Evolutionary conservation across 225 moss, liverwort and hornwort species (phyloP).

Genomic region (Sphagnum contortum): DNA sequence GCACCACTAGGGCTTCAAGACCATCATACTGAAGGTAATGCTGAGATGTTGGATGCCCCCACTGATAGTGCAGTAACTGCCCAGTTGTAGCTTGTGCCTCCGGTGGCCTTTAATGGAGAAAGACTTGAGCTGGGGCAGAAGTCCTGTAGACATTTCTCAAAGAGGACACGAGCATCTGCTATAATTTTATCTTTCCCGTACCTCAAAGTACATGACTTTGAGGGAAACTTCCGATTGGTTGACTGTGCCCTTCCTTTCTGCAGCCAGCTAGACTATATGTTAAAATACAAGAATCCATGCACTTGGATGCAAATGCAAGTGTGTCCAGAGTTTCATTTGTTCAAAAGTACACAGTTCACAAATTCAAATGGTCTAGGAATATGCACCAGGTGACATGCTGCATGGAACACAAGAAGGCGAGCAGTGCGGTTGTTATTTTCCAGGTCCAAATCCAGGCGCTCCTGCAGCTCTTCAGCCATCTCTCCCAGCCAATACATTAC

Average conservation of each 20-base stretch:
- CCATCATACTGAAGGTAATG: slow-evolving; percentile 44
- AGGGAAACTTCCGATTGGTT: slow-evolving; percentile 54
- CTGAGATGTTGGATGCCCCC: slow-evolving; percentile 57
- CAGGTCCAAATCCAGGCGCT: slow-evolving; percentile 75
- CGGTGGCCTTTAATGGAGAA: slow-evolving; percentile 56
- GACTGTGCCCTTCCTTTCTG: slow-evolving; percentile 38
- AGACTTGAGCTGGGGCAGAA: slow-evolving; percentile 54
- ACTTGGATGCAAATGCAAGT: too few relatives aligned
- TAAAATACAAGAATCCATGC: too few relatives aligned
- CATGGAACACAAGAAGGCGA: slow-evolving; percentile 63
- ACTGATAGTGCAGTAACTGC: slow-evolving; percentile 70
- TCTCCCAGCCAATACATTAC: slow-evolving; percentile 83
- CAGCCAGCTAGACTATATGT: slow-evolving; percentile 4
- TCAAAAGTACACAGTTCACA: too few relatives aligned
- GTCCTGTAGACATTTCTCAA: slow-evolving; percentile 69
- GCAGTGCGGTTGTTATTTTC: slow-evolving; percentile 69
- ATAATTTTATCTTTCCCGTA: slow-evolving; percentile 82
- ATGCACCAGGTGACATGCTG: slow-evolving; percentile 59
- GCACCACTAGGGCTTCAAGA: too few relatives aligned
- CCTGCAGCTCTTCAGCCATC: slow-evolving; percentile 73
- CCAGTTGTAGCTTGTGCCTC: slow-evolving; percentile 42
- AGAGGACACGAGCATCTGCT: slow-evolving; percentile 55
- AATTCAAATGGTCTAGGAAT: not conserved
- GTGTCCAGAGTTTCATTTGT: too few relatives aligned
- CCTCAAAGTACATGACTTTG: slow-evolving; percentile 72